These are phyloP conservation scores for Globisporangium parvum DNA, from an alignment of 352 stramenopile species.

Conservation along the genomic window DNA sequence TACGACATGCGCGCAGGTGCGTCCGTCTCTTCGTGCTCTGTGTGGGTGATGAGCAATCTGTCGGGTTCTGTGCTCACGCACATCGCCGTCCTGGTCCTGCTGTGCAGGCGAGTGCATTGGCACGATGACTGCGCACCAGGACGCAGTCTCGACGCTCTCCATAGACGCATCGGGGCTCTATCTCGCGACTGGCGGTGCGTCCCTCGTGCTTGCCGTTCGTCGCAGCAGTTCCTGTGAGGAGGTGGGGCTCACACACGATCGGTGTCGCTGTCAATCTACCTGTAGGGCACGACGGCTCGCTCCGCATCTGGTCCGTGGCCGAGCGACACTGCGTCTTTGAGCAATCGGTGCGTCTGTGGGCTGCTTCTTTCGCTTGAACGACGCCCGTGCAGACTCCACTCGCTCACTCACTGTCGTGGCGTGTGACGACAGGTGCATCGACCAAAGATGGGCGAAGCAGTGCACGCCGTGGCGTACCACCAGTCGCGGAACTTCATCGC, in stretches of 20 bases:
- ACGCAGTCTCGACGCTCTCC: constrained; percentile 73
- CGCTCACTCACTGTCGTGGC: background rate
- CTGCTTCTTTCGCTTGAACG: background rate
- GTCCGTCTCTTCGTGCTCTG: background rate
- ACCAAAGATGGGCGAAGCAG: constrained; percentile 74
- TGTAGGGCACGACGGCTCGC: constrained; percentile 74
- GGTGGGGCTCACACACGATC: background rate
- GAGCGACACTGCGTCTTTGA: constrained; percentile 86
- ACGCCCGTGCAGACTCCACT: constrained; percentile 1
- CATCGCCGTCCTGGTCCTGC: background rate
- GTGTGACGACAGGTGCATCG: constrained; percentile 44
- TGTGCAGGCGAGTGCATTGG: constrained; percentile 65
- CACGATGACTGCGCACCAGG: constrained; percentile 71
- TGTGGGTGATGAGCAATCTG: no score
- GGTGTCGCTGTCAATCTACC: background rate
- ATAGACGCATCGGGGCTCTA: constrained; percentile 75
- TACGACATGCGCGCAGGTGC: constrained; percentile 80
- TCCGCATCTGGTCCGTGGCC: constrained; percentile 76
- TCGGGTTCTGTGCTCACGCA: no score
- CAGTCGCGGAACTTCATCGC: constrained; percentile 78
- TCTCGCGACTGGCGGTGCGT: constrained; percentile 60
- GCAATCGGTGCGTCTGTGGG: constrained; percentile 39
- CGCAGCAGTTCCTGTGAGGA: no score
- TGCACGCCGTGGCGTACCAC: constrained; percentile 73
- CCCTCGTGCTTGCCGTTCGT: no score